Percentiles rank a stretch among this genome's conserved stretches.
These are phyloP conservation scores for Flaveria robusta DNA, from an alignment of 129 eudicot species.

Conservation along the genomic window DNA sequence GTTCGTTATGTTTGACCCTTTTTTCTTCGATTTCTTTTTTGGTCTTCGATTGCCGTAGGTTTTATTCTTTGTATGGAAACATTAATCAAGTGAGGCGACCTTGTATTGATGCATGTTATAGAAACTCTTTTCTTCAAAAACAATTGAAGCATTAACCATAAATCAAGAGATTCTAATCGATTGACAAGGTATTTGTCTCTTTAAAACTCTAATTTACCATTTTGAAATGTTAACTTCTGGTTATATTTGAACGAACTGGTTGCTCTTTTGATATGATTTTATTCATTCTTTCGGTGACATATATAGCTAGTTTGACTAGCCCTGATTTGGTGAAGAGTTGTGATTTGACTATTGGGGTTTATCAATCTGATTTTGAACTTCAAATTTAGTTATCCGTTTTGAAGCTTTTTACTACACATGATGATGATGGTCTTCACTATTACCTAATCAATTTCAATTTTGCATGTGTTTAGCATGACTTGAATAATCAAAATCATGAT, in stretches of 20 bases:
- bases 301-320: not conserved
- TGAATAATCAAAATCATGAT: not conserved
- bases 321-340: not conserved
- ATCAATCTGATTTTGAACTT: constrained; percentile 4
- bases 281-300: not conserved
- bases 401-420: not conserved
- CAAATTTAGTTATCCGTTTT: not conserved
- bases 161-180: not conserved
- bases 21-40: no score
- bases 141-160: constrained; percentile 7
- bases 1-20: no score
- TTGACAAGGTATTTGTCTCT: constrained; percentile 28
- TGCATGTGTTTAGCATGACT: not conserved
- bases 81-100: not conserved
- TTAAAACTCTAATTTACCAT: constrained; percentile 15
- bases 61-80: not conserved
- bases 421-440: not conserved
- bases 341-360: constrained; percentile 13
- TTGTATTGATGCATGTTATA: not conserved
- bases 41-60: no score
- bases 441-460: not conserved
- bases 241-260: constrained; percentile 5
- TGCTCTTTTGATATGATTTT: constrained; percentile 2
- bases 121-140: constrained; percentile 2
- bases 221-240: not conserved